Percentiles rank a stretch among this genome's conserved stretches.
Conservation (phyloP, 176 grass and related monocot genomes). For the Saccharum officinarum region DNA sequence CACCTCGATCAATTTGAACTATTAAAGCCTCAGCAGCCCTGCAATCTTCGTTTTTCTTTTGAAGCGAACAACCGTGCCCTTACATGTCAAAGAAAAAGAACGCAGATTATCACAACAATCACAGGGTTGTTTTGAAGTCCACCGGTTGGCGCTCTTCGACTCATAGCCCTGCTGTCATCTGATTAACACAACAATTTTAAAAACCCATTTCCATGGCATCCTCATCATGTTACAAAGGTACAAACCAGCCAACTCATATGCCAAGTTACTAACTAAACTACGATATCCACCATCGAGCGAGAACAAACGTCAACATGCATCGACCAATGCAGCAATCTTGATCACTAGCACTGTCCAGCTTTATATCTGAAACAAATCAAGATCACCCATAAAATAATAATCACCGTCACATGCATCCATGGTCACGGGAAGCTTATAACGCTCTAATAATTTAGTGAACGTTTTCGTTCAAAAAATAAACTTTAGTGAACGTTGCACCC, state of each 20-base stretch:
- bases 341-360: background rate
- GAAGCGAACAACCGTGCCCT: background rate
- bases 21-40: background rate
- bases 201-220: background rate
- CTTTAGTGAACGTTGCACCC: background rate
- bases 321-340: slow-evolving; percentile 31
- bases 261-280: background rate
- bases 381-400: slow-evolving; percentile 1
- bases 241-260: background rate
- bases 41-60: background rate
- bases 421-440: background rate
- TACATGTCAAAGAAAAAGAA: background rate
- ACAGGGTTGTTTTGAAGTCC: background rate
- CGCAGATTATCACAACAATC: background rate
- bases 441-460: background rate
- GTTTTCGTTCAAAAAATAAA: background rate
- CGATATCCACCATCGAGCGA: background rate
- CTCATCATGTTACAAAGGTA: background rate
- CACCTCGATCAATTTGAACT: background rate
- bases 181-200: background rate
- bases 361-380: background rate
- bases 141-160: background rate
- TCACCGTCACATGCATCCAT: slow-evolving; percentile 27
- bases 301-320: slow-evolving; percentile 25
- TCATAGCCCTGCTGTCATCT: background rate